Conservation (phyloP, 2,329 filamentous ascomycete species). For the Hypoxylon sp. region DNA sequence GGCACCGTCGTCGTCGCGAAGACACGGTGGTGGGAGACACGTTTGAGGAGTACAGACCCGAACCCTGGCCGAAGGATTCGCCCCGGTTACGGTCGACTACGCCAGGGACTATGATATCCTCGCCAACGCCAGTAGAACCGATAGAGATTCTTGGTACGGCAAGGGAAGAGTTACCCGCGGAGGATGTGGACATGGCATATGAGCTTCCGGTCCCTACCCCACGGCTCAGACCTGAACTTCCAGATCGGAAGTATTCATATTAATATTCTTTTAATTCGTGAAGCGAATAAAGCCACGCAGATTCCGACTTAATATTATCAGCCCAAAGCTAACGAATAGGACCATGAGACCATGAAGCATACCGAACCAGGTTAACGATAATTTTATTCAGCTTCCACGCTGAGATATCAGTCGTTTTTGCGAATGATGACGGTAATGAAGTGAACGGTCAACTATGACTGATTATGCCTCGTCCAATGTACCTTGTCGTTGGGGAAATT, state of each 20-base stretch:
- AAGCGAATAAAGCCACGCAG: constrained; percentile 2
- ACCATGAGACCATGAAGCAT: constrained; percentile 7
- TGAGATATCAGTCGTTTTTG: background rate
- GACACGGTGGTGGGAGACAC: constrained; percentile 25
- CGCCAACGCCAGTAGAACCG: constrained; percentile 26
- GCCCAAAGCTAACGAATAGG: background rate
- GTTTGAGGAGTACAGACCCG: constrained; percentile 47
- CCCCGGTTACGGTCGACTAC: constrained; percentile 34
- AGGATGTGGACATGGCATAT: constrained; percentile 44
- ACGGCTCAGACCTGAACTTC: constrained; percentile 41
- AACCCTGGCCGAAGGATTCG: constrained; percentile 47
- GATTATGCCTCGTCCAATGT: background rate
- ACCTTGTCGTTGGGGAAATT: background rate
- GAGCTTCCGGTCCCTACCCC: constrained; percentile 45
- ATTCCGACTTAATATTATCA: constrained; percentile 19
- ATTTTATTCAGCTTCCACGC: background rate
- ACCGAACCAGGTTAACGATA: constrained; percentile 4
- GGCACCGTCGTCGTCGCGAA: constrained; percentile 24
- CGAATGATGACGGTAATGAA: background rate
- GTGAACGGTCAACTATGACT: background rate
- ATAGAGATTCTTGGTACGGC: constrained; percentile 35
- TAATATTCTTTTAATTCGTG: constrained; percentile 37
- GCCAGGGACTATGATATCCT: constrained; percentile 29
- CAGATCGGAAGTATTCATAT: constrained; percentile 45
- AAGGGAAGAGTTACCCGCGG: constrained; percentile 42